Conservation (phyloP, 2,329 filamentous ascomycete genomes). For the Arthrinium puccinioides region DNA sequence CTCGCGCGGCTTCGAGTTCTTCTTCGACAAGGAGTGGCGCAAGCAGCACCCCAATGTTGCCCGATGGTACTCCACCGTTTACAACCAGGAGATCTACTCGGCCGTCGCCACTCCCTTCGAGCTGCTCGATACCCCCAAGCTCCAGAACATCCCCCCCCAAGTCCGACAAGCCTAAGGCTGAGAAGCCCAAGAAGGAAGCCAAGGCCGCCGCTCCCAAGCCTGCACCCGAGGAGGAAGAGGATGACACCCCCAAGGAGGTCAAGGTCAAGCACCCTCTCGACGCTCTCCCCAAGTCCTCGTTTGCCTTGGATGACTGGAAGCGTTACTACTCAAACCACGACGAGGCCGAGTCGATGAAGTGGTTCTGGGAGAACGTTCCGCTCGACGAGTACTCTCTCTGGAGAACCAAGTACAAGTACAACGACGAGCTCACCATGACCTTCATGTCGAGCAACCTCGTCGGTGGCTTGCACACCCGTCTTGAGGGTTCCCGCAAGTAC, state of each 20-base stretch:
- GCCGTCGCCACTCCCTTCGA: constrained; percentile 68
- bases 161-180: too few species aligned
- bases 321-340: constrained; percentile 97
- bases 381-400: constrained; percentile 95
- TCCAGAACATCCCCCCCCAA: constrained; percentile 63
- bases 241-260: constrained; percentile 52
- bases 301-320: constrained; percentile 96
- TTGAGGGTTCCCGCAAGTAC: constrained; percentile 97
- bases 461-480: constrained; percentile 94
- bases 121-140: constrained; percentile 77
- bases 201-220: constrained; percentile 39
- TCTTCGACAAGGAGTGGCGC: constrained; percentile 91
- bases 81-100: constrained; percentile 87
- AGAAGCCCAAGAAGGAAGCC: constrained; percentile 57
- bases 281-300: constrained; percentile 67
- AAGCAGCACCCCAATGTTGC: constrained; percentile 73
- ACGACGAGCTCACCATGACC: constrained; percentile 89
- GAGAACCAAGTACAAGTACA: constrained; percentile 97
- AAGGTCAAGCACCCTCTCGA: constrained; percentile 98
- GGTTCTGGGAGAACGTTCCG: constrained; percentile 97
- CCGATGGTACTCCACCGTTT: constrained; percentile 92
- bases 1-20: constrained; percentile 82
- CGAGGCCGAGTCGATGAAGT: constrained; percentile 77
- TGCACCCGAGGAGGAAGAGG: constrained; percentile 45
- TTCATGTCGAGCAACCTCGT: constrained; percentile 99